Conservation (phyloP, 768 basidiomycete species). For the Gelatoporia subvermispora region DNA sequence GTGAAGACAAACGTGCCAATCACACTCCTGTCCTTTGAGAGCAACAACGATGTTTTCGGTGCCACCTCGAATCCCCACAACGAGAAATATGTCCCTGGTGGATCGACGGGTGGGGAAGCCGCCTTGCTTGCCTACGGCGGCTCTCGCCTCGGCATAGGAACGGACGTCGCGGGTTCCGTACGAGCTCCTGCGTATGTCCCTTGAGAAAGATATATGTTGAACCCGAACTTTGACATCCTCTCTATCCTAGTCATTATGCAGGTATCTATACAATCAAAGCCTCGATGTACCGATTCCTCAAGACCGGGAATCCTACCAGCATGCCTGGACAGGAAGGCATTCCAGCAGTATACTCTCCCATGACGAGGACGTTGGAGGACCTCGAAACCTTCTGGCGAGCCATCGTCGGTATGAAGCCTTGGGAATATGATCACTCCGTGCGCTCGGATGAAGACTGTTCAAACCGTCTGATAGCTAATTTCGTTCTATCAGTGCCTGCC, state of each 20-base stretch:
- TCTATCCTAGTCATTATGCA: not conserved
- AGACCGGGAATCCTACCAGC: constrained; percentile 24
- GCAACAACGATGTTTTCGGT: constrained; percentile 41
- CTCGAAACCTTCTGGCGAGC: constrained; percentile 39
- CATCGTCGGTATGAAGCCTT: constrained; percentile 36
- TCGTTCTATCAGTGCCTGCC: constrained; percentile 32
- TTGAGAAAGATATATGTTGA: constrained; percentile 88
- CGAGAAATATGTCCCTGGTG: constrained; percentile 34
- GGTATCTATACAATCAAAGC: constrained; percentile 42
- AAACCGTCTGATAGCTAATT: not conserved
- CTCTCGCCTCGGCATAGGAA: constrained; percentile 40
- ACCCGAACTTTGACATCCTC: constrained; percentile 45
- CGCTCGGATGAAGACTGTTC: constrained; percentile 5
- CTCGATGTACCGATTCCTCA: constrained; percentile 34
- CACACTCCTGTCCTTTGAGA: constrained; percentile 36
- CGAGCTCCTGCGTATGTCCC: constrained; percentile 49
- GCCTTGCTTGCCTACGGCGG: constrained; percentile 45
- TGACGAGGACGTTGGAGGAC: constrained; percentile 38
- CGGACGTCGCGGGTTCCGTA: constrained; percentile 48
- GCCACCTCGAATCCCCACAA: constrained; percentile 44
- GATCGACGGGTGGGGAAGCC: constrained; percentile 48
- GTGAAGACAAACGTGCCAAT: constrained; percentile 43
- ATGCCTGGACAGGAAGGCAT: constrained; percentile 37
- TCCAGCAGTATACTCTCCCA: constrained; percentile 32
- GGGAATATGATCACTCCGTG: constrained; percentile 40